Conservation (phyloP, 805 yeast species). For the Yamadazyma akitaensis region DNA sequence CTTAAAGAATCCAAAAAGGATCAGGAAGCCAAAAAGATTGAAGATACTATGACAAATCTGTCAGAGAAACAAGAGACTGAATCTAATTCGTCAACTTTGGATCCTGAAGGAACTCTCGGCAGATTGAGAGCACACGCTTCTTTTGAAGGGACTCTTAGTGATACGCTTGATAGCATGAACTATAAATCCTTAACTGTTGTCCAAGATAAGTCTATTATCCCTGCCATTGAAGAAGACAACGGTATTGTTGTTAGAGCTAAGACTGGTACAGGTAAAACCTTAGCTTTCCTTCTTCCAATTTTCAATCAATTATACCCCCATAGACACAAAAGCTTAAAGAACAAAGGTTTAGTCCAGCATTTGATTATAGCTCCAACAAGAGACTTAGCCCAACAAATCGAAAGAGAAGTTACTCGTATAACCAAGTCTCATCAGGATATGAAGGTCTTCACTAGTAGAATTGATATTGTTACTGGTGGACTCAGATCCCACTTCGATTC, state of each 20-base stretch:
- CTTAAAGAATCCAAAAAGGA: background rate
- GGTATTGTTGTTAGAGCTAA: slow-evolving; percentile 86
- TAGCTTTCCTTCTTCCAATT: slow-evolving; percentile 82
- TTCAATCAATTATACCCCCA: slow-evolving; percentile 24
- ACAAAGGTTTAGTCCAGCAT: slow-evolving; percentile 31
- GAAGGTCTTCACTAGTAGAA: slow-evolving; percentile 22
- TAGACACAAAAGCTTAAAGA: slow-evolving; percentile 39
- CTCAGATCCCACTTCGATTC: slow-evolving; percentile 32
- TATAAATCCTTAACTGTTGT: slow-evolving; percentile 62
- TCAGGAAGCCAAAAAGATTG: background rate
- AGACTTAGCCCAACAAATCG: slow-evolving; percentile 83
- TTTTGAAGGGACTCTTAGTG: slow-evolving; percentile 15
- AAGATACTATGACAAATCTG: background rate
- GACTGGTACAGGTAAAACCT: slow-evolving; percentile 94
- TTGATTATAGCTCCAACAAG: slow-evolving; percentile 86
- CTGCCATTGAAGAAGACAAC: slow-evolving; percentile 48
- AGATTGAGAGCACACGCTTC: slow-evolving; percentile 11
- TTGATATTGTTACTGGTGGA: slow-evolving; percentile 69
- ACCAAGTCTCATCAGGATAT: slow-evolving; percentile 18
- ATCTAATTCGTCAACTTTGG: background rate
- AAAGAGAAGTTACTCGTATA: slow-evolving; percentile 52
- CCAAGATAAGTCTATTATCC: slow-evolving; percentile 60
- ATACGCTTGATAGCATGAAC: slow-evolving; percentile 41
- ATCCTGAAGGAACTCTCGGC: slow-evolving; percentile 12
- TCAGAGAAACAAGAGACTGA: background rate